These are phyloP conservation scores for Mediolabrus comicus DNA, from an alignment of 108 stramenopile species.

Conservation along the genomic window DNA sequence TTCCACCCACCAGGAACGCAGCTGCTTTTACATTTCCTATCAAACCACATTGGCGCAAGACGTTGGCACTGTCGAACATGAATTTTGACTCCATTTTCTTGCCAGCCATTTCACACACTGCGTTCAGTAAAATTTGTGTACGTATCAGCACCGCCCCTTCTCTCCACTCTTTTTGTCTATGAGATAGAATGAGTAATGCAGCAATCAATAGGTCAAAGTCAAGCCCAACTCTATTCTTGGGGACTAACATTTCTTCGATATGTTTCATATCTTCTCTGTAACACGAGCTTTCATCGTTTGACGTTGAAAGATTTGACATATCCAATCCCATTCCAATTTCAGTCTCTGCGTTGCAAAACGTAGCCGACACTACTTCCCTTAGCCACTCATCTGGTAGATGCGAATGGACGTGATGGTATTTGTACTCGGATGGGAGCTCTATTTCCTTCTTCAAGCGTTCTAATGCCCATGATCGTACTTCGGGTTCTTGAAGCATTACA, in stretches of 20 bases:
- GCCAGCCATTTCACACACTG: constrained; percentile 72
- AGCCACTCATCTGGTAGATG: constrained; percentile 62
- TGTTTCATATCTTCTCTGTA: constrained; percentile 36
- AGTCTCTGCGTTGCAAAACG: constrained; percentile 68
- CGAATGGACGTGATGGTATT: neutral
- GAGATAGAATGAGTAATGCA: constrained; percentile 55
- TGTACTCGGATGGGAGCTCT: constrained; percentile 7
- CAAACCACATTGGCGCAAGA: constrained; percentile 68
- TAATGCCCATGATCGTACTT: constrained; percentile 69
- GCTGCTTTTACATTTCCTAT: constrained; percentile 70
- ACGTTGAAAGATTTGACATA: neutral
- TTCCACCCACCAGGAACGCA: constrained; percentile 74
- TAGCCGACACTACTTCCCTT: constrained; percentile 45
- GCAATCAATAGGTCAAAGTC: constrained; percentile 81
- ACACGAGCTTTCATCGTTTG: constrained; percentile 19
- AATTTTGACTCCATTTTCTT: constrained; percentile 53
- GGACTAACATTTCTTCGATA: constrained; percentile 20
- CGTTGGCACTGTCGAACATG: constrained; percentile 52
- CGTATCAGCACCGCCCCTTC: constrained; percentile 36
- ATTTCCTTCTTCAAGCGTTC: constrained; percentile 40
- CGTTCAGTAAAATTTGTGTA: constrained; percentile 69
- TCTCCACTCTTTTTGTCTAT: constrained; percentile 50
- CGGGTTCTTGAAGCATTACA: constrained; percentile 62
- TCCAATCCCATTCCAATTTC: constrained; percentile 40
- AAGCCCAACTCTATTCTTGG: constrained; percentile 46